Base-by-base conservation (phyloP, 805 yeast genomes). In the Yamadazyma paraphyllophila region DNA sequence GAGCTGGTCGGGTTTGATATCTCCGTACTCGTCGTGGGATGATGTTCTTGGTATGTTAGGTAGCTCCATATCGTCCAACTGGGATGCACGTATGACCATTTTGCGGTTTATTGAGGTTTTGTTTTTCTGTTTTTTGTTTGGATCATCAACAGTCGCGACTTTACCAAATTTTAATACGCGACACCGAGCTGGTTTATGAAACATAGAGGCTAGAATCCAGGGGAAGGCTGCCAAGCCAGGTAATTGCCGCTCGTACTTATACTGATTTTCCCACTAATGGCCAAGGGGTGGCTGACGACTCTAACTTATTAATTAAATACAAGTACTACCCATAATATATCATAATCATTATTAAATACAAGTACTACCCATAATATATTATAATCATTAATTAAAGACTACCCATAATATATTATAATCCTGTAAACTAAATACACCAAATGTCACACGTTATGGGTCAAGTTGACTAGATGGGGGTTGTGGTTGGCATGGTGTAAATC, bases 1-100 rank as follows among this genome's bases (percentile, higher is more conserved):
- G 53, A 85, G 81, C 52, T 79, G 72, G 35, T 62, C 55, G 6
- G 55, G 37, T 2, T 25, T 25, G 7, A 61, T 56, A 1, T 49
- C 26, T 15, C 52, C 49, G 16, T 27, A 17, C 12, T 46, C 47
- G 9, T 32, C 39, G 5, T 12, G n/a, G 14, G 16, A 33, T 29
- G 43, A 14, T 1, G 12, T 24, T 2, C 27, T 11, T n/a, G 66
- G 66, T 8, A 61, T 52, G 25, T 45, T 44, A 4, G 66, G 66
- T 14, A 62, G 57, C 36, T 60, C 60, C 51, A 60, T 45, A 33
- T 57, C 55, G 20, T 46, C 53, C 32, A 46, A 43, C 12, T 46
- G 52, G 24, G 36, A 37, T 25, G 33, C 44, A 11, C 26, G 37
- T 11, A 43, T 31, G 12, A 38, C 46, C 46, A 32, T 38, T 7